Evolutionary conservation across 345 rosid genomes (phyloP).

Genomic region (Luvunga scandens): DNA sequence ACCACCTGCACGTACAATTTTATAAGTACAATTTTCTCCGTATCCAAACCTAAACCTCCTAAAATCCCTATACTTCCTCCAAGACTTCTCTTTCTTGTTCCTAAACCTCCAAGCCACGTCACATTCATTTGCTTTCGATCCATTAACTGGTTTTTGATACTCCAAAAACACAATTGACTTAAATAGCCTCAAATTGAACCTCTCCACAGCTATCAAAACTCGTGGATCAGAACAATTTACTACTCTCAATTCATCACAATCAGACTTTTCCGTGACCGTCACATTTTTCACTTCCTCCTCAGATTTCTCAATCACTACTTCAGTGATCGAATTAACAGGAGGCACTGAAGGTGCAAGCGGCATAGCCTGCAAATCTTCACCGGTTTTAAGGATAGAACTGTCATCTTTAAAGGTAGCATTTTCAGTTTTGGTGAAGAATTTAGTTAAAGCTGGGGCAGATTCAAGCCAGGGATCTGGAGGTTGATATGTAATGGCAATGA

Average conservation of each 20-base stretch:
- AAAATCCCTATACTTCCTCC: slow-evolving; percentile 93
- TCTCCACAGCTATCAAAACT: slow-evolving; percentile 64
- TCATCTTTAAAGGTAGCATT: slow-evolving; percentile 85
- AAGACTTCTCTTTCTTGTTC: slow-evolving; percentile 89
- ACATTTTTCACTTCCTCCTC: slow-evolving; percentile 43
- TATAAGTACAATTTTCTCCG: slow-evolving; percentile 64
- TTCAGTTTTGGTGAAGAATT: slow-evolving; percentile 61
- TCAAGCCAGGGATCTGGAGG: slow-evolving; percentile 99
- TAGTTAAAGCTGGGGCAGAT: slow-evolving; percentile 79
- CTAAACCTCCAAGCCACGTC: slow-evolving; percentile 93
- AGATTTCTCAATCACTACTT: slow-evolving; percentile 42
- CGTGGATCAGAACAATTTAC: slow-evolving; percentile 89
- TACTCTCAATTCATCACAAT: slow-evolving; percentile 46
- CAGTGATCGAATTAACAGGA: slow-evolving; percentile 38
- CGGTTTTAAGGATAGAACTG: slow-evolving; percentile 64
- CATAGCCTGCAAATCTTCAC: slow-evolving; percentile 60
- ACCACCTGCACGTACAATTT: slow-evolving; percentile 55
- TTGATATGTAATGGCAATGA: slow-evolving; percentile 84
- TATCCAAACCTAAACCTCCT: slow-evolving; percentile 74
- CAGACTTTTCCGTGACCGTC: slow-evolving; percentile 22
- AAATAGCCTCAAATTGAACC: slow-evolving; percentile 67
- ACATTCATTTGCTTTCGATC: slow-evolving; percentile 67
- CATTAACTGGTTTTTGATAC: slow-evolving; percentile 73
- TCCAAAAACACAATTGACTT: slow-evolving; percentile 77
- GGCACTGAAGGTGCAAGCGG: slow-evolving; percentile 18